Evolutionary conservation across 1,139 yeast genomes (phyloP), one percentile per base, ranked within the genome.

Genomic region (Diutina neorugosa): DNA sequence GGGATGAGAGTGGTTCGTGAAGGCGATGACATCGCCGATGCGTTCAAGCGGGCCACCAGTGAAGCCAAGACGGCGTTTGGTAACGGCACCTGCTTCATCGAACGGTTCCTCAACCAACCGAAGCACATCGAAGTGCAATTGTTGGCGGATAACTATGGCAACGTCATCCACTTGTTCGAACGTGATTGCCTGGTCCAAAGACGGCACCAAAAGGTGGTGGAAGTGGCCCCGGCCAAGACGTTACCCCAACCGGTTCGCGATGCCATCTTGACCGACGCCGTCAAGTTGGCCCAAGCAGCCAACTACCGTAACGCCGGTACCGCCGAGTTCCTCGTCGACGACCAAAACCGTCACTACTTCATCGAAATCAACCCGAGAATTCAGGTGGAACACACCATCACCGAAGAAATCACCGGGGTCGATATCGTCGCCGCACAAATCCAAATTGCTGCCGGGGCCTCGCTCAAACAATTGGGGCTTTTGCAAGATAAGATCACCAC

Each of bases 1-100:
- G 98, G 98, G 77, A 93, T 93, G 98, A 84, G 98, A 74, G 98
- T 93, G 53, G 98, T 94, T 52, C 80, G 95, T 66, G 97, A 93
- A 69, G 98, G 97, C 62, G 98, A 93, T 61, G 90, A 85, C 66
- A 82, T 93, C 58, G 84, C 69, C 53, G 98, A 93, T 68, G 98
- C 98, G 43, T 93, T 93, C 74, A 75, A 78, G 64, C 84, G 98
- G 71, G 98, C 98, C 49, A 82, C 87, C 47, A 86, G 96, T 44
- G 98, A 94, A 74, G 98, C 98, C 55, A 78, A 83, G 65, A 80
- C 96, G 50, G 85, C 98, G 14, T 93, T 93, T 62, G 98, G 98
- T 65, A 91, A 93, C 67, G 99, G 98, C 62, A 93, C 98, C 51
- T 93, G 96, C 71, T 93, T 93, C 73, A 89, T 93, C 62, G 98